These are phyloP conservation scores for Xylaria multiplex DNA, from an alignment of 2,329 filamentous ascomycete species.

Conservation along the genomic window DNA sequence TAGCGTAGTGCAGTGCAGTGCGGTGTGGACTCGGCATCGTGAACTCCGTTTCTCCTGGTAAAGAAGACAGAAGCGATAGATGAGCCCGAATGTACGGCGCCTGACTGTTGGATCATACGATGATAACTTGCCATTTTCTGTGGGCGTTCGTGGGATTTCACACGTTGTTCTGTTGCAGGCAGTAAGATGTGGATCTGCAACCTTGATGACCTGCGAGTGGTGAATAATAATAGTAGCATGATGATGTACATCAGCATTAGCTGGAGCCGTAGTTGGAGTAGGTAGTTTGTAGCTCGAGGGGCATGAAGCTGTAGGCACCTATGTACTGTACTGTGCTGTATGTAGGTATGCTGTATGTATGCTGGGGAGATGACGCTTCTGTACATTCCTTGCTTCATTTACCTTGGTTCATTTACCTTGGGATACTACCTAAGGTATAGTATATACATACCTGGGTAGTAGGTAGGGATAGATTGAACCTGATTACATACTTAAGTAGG, in stretches of 20 bases:
- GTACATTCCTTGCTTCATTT: too few species aligned
- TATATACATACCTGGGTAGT: too few species aligned
- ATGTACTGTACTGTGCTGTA: too few species aligned
- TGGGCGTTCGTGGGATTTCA: slow-evolving; percentile 12
- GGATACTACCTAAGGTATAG: background rate
- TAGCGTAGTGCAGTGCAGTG: too few species aligned
- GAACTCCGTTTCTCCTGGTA: background rate
- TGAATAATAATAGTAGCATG: slow-evolving; percentile 20
- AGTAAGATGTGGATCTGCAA: slow-evolving; percentile 12
- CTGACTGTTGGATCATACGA: slow-evolving; percentile 23
- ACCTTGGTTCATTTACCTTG: too few species aligned
- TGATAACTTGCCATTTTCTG: slow-evolving; percentile 5
- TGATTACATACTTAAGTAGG: too few species aligned
- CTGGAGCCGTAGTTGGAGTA: slow-evolving; percentile 9
- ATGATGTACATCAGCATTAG: slow-evolving; percentile 17
- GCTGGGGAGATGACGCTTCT: background rate
- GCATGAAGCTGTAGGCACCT: background rate
- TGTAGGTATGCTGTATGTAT: background rate
- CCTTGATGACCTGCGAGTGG: slow-evolving; percentile 1
- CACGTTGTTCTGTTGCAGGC: background rate
- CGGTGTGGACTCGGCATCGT: background rate
- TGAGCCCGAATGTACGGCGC: slow-evolving; percentile 1
- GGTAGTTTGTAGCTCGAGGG: background rate
- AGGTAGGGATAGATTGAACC: too few species aligned
- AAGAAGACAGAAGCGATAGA: background rate